phyloP scores from a whole-genome alignment of 2,329 filamentous ascomycete genomes.

The Metarhizium rileyi region DNA sequence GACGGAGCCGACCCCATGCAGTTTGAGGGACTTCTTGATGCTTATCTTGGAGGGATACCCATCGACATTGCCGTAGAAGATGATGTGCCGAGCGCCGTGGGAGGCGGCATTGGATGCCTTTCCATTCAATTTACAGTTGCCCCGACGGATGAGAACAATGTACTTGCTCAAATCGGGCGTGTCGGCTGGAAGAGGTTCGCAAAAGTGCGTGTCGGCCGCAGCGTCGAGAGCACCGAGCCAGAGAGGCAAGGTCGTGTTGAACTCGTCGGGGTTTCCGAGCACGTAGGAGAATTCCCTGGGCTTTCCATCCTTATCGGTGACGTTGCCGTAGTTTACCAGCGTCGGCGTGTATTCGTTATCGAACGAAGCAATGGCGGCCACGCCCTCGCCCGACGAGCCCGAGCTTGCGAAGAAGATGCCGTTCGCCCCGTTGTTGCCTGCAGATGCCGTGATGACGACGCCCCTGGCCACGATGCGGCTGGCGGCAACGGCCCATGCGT shows the following conservation, averaged over 20 bases:
- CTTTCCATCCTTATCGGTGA: neutral
- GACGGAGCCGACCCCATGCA: slow-evolving; percentile 17
- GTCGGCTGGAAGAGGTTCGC: slow-evolving; percentile 35
- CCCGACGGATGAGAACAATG: slow-evolving; percentile 45
- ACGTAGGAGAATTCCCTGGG: slow-evolving; percentile 27
- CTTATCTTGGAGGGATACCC: slow-evolving; percentile 17
- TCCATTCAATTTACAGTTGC: slow-evolving; percentile 30
- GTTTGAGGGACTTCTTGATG: slow-evolving; percentile 18
- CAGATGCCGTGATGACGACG: slow-evolving; percentile 11
- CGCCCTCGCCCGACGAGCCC: slow-evolving; percentile 5
- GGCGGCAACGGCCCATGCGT: slow-evolving; percentile 32
- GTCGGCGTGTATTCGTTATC: neutral
- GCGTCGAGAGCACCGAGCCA: slow-evolving; percentile 29
- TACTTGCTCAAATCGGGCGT: slow-evolving; percentile 42
- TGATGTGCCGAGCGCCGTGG: slow-evolving; percentile 48
- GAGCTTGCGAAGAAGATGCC: slow-evolving; percentile 8
- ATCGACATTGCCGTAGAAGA: slow-evolving; percentile 48
- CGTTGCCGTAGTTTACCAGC: neutral
- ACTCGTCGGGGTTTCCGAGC: slow-evolving; percentile 26
- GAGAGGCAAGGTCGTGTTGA: slow-evolving; percentile 30
- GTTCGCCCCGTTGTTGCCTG: slow-evolving; percentile 18
- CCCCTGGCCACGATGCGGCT: slow-evolving; percentile 26
- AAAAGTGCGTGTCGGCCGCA: slow-evolving; percentile 35
- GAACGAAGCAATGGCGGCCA: slow-evolving; percentile 10
- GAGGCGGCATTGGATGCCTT: slow-evolving; percentile 7